Percentiles rank a stretch among this genome's conserved stretches.
Evolutionary conservation across 2,329 filamentous ascomycete genomes (phyloP).

Genomic region (Mycosphaerelloides madeirae): DNA sequence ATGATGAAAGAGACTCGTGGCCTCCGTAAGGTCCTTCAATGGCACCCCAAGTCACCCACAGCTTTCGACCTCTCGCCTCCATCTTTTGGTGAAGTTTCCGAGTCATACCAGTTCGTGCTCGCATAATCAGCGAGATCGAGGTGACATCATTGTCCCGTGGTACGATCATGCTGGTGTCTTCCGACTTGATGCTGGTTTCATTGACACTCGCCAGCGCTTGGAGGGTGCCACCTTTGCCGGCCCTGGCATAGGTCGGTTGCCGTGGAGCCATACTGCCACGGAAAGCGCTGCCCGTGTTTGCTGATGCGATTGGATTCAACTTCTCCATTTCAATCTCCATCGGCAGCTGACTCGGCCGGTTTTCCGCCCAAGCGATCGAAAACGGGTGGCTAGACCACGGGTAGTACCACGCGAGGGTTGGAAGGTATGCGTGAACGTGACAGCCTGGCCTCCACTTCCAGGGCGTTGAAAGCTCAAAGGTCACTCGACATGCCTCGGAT

Average conservation of each 20-base stretch:
- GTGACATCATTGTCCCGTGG: constrained; percentile 33
- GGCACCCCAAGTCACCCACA: constrained; percentile 59
- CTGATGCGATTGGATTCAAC: constrained; percentile 10
- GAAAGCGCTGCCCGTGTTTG: constrained; percentile 2
- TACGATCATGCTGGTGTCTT: constrained; percentile 19
- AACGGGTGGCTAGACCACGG: constrained; percentile 46
- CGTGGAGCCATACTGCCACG: constrained; percentile 8
- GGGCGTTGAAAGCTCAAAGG: constrained; percentile 53
- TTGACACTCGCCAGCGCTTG: constrained; percentile 16
- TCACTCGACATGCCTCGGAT: constrained; percentile 57
- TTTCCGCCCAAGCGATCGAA: constrained; percentile 46
- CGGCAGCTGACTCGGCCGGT: constrained; percentile 19
- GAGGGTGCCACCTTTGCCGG: constrained; percentile 7
- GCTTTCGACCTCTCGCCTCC: constrained; percentile 55
- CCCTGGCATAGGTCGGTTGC: constrained; percentile 4
- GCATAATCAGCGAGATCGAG: constrained; percentile 65
- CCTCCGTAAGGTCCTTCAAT: constrained; percentile 75
- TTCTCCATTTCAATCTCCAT: constrained; percentile 34
- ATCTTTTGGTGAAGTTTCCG: constrained; percentile 64
- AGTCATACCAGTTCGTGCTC: constrained; percentile 70
- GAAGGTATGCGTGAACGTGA: constrained; percentile 59
- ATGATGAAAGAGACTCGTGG: constrained; percentile 65
- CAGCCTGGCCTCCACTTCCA: constrained; percentile 52
- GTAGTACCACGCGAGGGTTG: constrained; percentile 32
- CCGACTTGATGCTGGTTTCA: constrained; percentile 14